Evolutionary conservation across 345 rosid species (phyloP), one percentile per base, ranked within the genome.

Genomic region (Sapria himalayana): DNA sequence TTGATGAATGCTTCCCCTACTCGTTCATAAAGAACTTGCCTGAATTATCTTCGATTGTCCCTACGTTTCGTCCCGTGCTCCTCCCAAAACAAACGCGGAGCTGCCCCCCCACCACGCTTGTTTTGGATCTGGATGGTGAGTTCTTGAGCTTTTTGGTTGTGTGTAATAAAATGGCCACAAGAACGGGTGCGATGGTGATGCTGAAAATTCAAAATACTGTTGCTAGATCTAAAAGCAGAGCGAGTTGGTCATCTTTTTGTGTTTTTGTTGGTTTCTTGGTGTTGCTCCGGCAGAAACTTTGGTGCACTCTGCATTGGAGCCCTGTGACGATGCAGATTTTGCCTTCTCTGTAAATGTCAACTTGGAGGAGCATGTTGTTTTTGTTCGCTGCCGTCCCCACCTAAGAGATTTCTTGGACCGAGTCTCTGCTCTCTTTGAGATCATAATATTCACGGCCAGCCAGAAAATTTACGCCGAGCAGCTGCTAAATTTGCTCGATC

Each of bases 401-500:
- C 78, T 91, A 39, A 67, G 62, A 48, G 92, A 80, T 52, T 91
- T 91, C 51, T 59, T 84, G 89, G 99, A 91, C 58, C 64, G 82
- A 59, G 85, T 75, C 44, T 57, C 96, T 7, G 24, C 70, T 53
- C 74, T 77, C 19, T 91, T 91, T 47, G 95, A 91, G 74, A 77
- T 91, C 34, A 71, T 80, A 32, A 80, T 91, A 58, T 91, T 91
- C 59, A 91, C 99, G 15, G 99, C 99, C 31, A 91, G 99, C 58
- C 96, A 80, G 60, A 84, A 95, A 42, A 84, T 91, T 31, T 91
- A 91, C 46, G 99, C 99, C 0, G 93, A 80, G 51, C 96, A 91
- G 45, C 96, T 91, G 44, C 72, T 91, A 50, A 84, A 91, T 52
- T 86, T 91, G 52, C 96, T 91, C n/a, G 99, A 91, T 58, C 99